These are phyloP conservation scores for Geosmithia flava DNA, from an alignment of 2,329 filamentous ascomycete species.

Conservation along the genomic window DNA sequence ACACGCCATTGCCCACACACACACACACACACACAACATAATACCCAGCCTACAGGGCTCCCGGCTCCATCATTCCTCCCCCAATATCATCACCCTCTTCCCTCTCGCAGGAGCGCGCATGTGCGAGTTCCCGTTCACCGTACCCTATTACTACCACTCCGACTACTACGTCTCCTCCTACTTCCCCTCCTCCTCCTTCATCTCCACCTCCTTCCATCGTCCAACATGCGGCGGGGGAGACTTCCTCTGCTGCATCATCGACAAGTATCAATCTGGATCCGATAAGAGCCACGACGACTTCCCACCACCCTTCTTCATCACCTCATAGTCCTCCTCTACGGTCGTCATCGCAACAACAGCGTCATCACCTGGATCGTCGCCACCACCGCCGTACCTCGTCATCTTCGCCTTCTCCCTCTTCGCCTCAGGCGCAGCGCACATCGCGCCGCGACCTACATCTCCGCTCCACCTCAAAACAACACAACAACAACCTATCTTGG, in stretches of 20 bases:
- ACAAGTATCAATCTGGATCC: constrained; percentile 43
- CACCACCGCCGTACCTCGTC: too few relatives aligned
- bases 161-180: too few relatives aligned
- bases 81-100: not conserved
- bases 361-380: not conserved
- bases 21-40: not conserved
- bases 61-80: not conserved
- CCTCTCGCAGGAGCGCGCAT: not conserved
- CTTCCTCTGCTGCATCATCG: constrained; percentile 39
- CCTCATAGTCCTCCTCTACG: not conserved
- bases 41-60: not conserved
- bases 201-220: constrained; percentile 6
- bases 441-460: constrained; percentile 41
- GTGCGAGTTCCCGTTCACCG: not conserved
- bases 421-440: constrained; percentile 11
- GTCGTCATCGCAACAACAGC: not conserved
- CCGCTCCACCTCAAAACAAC: constrained; percentile 15
- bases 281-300: constrained; percentile 22
- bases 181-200: too few relatives aligned
- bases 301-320: not conserved
- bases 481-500: constrained; percentile 18
- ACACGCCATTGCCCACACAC: not conserved
- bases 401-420: not conserved
- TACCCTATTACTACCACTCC: too few relatives aligned
- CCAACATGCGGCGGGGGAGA: constrained; percentile 45